phyloP scores from a whole-genome alignment of 2,329 filamentous ascomycete species.

The Ascochyta pisi region DNA sequence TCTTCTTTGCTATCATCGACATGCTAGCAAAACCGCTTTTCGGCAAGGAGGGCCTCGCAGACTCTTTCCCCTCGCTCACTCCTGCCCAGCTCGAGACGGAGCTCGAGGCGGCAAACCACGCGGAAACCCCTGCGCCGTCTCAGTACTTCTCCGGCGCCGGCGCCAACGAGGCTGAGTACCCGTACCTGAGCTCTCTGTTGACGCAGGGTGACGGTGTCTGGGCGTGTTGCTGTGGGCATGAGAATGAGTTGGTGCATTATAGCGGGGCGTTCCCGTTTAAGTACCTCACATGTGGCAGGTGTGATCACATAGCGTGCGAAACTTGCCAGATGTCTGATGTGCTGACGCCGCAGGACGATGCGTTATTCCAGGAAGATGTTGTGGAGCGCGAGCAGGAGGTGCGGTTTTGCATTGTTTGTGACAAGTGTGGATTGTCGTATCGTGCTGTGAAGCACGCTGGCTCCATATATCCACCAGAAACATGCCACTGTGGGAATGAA shows the following conservation, averaged over 20 bases:
- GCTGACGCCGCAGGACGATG: not conserved
- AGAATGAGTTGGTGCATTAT: not conserved
- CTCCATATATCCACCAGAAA: not conserved
- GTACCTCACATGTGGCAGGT: not conserved
- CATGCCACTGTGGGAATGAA: not conserved
- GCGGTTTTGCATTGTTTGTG: not conserved
- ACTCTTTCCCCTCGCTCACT: too few relatives aligned
- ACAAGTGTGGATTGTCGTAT: not conserved
- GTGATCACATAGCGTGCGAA: not conserved
- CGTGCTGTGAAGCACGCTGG: not conserved
- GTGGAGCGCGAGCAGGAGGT: not conserved
- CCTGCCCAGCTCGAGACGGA: too few relatives aligned
- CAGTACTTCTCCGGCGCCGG: too few relatives aligned
- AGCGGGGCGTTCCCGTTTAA: not conserved
- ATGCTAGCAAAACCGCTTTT: too few relatives aligned
- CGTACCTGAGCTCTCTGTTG: not conserved
- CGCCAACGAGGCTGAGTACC: too few relatives aligned
- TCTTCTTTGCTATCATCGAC: too few relatives aligned
- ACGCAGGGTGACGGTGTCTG: not conserved
- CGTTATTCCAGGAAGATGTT: not conserved
- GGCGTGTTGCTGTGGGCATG: not conserved
- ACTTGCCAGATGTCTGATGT: not conserved
- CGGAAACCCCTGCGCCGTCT: too few relatives aligned
- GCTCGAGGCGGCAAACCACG: too few relatives aligned
- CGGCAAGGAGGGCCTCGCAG: too few relatives aligned